Percentiles rank a stretch among this genome's conserved stretches.
Evolutionary conservation across 2,329 filamentous ascomycete species (phyloP).

Genomic region (Curvularia spicifera): DNA sequence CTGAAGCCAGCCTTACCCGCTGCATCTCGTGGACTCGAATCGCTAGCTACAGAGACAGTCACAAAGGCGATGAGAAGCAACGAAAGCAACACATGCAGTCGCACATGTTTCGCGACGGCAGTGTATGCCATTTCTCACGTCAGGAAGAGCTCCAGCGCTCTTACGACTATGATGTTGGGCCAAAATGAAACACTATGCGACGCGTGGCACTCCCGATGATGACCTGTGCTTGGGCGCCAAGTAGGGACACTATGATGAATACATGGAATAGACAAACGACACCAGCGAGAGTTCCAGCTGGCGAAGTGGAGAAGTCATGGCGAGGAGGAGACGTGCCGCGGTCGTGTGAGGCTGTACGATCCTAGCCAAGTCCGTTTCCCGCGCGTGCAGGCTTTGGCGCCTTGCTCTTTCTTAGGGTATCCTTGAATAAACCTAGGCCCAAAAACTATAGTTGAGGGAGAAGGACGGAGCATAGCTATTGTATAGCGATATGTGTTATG

Average conservation of each 20-base stretch:
- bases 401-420: not conserved
- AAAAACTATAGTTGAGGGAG: not conserved
- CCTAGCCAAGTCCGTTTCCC: slow-evolving; percentile 24
- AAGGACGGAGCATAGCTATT: not conserved
- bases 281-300: slow-evolving; percentile 9
- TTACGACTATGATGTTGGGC: not conserved
- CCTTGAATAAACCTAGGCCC: not conserved
- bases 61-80: slow-evolving; percentile 14
- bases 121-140: slow-evolving; percentile 4
- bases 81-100: slow-evolving; percentile 5
- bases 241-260: slow-evolving; percentile 16
- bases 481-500: not conserved
- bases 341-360: slow-evolving; percentile 23
- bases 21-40: slow-evolving; percentile 2
- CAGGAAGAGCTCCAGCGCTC: not conserved
- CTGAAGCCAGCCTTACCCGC: slow-evolving; percentile 13
- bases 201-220: slow-evolving; percentile 8
- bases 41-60: slow-evolving; percentile 13
- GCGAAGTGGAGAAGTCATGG: slow-evolving; percentile 13
- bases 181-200: not conserved
- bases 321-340: slow-evolving; percentile 20
- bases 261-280: slow-evolving; percentile 14
- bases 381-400: slow-evolving; percentile 1
- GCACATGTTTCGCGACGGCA: slow-evolving; percentile 12
- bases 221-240: slow-evolving; percentile 17